A percentile compares a stretch with the other conserved stretches of the same genome.
Evolutionary conservation across 768 basidiomycete species (phyloP).

Genomic region (Tulasnella sp.): DNA sequence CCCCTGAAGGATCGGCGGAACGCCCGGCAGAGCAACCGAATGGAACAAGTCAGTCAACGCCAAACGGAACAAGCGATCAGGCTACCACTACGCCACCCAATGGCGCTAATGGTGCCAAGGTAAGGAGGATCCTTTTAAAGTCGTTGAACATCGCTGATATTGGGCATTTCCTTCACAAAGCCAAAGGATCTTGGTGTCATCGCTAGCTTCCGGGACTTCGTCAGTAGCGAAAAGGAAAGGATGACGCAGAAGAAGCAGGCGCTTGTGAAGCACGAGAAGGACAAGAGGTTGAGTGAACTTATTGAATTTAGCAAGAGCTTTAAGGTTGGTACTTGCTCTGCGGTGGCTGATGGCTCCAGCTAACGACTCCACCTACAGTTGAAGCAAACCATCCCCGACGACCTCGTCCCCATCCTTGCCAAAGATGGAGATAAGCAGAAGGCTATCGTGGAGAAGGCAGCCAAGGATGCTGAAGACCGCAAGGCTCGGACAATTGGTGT

Average conservation of each 20-base stretch:
- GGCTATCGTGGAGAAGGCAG: conserved; percentile 72
- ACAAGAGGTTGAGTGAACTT: conserved; percentile 88
- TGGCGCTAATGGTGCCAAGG: conserved; percentile 6
- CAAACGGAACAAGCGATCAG: conserved; percentile 9
- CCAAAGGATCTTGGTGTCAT: conserved; percentile 42
- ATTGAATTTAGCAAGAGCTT: conserved; percentile 90
- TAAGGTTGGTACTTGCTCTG: conserved; percentile 57
- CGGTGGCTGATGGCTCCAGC: not conserved
- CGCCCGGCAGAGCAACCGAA: conserved; percentile 7
- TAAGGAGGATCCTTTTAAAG: not conserved
- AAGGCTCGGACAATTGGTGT: conserved; percentile 65
- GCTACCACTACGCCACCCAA: not conserved
- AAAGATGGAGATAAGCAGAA: conserved; percentile 92
- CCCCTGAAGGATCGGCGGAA: conserved; percentile 15
- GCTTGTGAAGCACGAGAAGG: conserved; percentile 86
- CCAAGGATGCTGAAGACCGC: conserved; percentile 58
- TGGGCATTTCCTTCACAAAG: not conserved
- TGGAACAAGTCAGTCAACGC: conserved; percentile 12
- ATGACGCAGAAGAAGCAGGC: conserved; percentile 87
- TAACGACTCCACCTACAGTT: conserved; percentile 47
- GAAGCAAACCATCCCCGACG: conserved; percentile 92
- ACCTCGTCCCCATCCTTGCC: conserved; percentile 85
- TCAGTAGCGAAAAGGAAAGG: conserved; percentile 84
- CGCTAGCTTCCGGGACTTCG: conserved; percentile 87
- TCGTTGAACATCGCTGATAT: too few relatives aligned